A percentile compares a stretch with the other conserved stretches of the same genome.
These are phyloP conservation scores for Pyrenochaeta sp. DNA, from an alignment of 2,329 filamentous ascomycete genomes.

Conservation along the genomic window DNA sequence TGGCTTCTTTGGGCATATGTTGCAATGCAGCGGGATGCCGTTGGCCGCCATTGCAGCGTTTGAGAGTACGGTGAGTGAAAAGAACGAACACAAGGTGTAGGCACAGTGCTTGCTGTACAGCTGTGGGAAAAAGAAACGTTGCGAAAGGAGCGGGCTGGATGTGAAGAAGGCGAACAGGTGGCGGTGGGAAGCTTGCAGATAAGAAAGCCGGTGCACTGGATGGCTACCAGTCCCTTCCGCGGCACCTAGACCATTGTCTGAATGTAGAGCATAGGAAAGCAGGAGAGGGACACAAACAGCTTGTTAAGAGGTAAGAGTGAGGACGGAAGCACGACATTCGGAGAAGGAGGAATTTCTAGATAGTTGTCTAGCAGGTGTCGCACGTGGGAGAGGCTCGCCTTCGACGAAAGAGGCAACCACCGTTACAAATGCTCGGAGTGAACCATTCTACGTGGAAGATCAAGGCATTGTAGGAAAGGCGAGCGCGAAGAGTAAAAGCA, in stretches of 20 bases:
- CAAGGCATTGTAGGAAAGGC: too few relatives aligned
- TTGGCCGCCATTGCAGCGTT: conserved; percentile 47
- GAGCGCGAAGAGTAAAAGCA: too few relatives aligned
- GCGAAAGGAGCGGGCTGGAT: conserved; percentile 48
- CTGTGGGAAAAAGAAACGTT: conserved; percentile 29
- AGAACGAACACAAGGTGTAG: conserved; percentile 28
- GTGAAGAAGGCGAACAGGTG: conserved; percentile 45
- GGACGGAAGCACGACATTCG: conserved; percentile 31
- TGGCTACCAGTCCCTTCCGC: conserved; percentile 35
- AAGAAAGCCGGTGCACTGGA: conserved; percentile 28
- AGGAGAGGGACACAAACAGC: conserved; percentile 20
- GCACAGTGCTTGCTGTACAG: conserved; percentile 39
- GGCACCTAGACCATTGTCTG: conserved; percentile 28
- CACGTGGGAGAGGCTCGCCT: conserved; percentile 40
- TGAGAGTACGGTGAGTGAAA: conserved; percentile 37
- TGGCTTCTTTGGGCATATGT: conserved; percentile 80
- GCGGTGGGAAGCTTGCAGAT: conserved; percentile 33
- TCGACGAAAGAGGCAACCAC: conserved; percentile 43
- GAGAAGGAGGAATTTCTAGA: conserved; percentile 40
- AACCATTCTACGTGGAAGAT: background rate
- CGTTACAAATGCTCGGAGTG: too few relatives aligned
- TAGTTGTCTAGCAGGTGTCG: conserved; percentile 33
- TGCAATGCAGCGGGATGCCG: conserved; percentile 77
- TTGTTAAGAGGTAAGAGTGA: conserved; percentile 13
- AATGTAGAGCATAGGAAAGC: conserved; percentile 17